Percentiles rank a stretch among this genome's conserved stretches.
Evolutionary conservation across 2,329 filamentous ascomycete genomes (phyloP).

Genomic region (Biscogniauxia sp.): DNA sequence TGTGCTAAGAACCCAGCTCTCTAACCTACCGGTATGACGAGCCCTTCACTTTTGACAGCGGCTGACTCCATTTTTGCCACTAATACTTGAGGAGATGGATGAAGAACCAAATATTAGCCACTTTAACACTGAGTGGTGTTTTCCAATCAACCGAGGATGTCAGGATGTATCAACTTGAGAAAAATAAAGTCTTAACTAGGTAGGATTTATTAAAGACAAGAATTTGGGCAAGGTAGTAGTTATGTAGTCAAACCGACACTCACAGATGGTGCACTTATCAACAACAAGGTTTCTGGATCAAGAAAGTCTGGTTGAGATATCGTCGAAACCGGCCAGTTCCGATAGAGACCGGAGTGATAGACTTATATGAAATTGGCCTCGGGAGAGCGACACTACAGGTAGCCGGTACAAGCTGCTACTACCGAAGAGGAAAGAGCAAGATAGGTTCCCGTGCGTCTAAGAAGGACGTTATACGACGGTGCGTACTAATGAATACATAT

Average conservation of each 20-base stretch:
- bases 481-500: background rate
- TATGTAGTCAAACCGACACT: background rate
- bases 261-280: background rate
- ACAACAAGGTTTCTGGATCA: background rate
- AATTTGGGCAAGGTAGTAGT: too few relatives aligned
- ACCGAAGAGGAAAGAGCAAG: background rate
- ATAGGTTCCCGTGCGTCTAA: background rate
- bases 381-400: background rate
- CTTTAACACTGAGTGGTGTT: background rate
- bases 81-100: background rate
- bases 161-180: background rate
- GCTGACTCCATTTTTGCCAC: constrained; percentile 36
- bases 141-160: background rate
- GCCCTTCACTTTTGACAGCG: constrained; percentile 50
- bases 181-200: background rate
- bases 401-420: background rate
- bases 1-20: background rate
- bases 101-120: too few relatives aligned
- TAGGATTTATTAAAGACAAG: too few relatives aligned
- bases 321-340: constrained; percentile 4
- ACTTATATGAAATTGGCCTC: background rate
- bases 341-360: background rate
- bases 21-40: constrained; percentile 52
- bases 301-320: constrained; percentile 1
- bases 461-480: background rate